Percentiles rank a stretch among this genome's conserved stretches.
Evolutionary conservation across 2,329 filamentous ascomycete species (phyloP).

Genomic region (Helicocarpus griseus): DNA sequence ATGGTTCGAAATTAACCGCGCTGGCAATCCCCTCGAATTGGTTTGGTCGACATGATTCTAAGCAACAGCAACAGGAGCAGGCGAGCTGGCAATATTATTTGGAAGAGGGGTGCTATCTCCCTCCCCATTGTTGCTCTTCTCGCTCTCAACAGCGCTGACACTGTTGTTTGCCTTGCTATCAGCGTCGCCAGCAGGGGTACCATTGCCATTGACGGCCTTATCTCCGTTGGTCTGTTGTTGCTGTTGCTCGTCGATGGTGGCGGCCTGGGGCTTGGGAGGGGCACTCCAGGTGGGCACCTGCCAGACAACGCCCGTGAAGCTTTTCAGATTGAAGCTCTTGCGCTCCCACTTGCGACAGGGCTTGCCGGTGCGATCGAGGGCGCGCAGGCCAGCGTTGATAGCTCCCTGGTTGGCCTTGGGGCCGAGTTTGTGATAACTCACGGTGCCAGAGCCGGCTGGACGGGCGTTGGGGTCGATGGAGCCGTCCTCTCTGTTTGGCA

Average conservation of each 20-base stretch:
- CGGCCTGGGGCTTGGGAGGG: slow-evolving; percentile 41
- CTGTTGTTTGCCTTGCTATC: slow-evolving; percentile 48
- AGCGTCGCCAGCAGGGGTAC: slow-evolving; percentile 43
- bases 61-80: slow-evolving; percentile 37
- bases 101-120: slow-evolving; percentile 37
- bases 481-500: slow-evolving; percentile 39
- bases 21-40: slow-evolving; percentile 5
- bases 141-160: slow-evolving; percentile 49
- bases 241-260: no score
- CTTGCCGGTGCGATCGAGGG: slow-evolving; percentile 82
- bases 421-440: slow-evolving; percentile 67
- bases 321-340: slow-evolving; percentile 75
- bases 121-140: slow-evolving; percentile 47
- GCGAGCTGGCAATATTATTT: slow-evolving; percentile 42
- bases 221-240: no score
- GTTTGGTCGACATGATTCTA: slow-evolving; percentile 21
- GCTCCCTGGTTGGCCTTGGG: slow-evolving; percentile 95
- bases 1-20: no score
- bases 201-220: slow-evolving; percentile 21
- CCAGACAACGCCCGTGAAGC: slow-evolving; percentile 83
- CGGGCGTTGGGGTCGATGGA: slow-evolving; percentile 31
- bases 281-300: slow-evolving; percentile 74
- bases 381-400: slow-evolving; percentile 91
- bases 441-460: slow-evolving; percentile 41
- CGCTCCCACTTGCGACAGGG: slow-evolving; percentile 87